Evolutionary conservation across 225 moss, liverwort and hornwort genomes (phyloP), one percentile per base, ranked within the genome.

Genomic region (Physcomitrellopsis africana): DNA sequence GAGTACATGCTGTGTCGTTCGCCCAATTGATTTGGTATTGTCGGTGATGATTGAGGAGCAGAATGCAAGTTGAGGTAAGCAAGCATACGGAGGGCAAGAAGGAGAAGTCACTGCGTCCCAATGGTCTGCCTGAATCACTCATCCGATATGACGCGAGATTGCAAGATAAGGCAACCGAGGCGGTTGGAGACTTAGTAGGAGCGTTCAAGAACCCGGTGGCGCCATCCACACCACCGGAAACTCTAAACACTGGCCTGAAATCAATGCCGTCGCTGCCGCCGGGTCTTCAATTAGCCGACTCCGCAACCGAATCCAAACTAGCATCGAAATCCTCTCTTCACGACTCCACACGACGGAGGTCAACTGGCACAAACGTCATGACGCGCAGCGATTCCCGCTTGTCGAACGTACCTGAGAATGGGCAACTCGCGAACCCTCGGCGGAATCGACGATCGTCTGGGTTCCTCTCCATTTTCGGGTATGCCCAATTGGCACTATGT

Each of bases 1-100:
- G 32, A 4, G 2, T 37, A 0, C 32, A 37, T 37, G 1, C 32
- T 37, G 32, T 5, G 1, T 37, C 1, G 32, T 37, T 37, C 32
- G 4, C 32, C 7, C 32, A 37, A 37, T 11, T 12, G 7, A 37
- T 73, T 37, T 47, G 15, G 8, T 63, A 15, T 24, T 37, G 55
- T 53, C 42, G 41, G 9, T 67, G 23, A 43, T 49, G 7, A 57
- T 60, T 77, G 65, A 62, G 10, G 75, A 77, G 67, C 85, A 95
- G 95, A 79, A 96, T 96, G 96, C 96, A 96, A 81, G 96, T 96
- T 81, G 96, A 96, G 79, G 96, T 96, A 75, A 96, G 96, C 89
- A 96, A 96, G 80, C 94, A 94, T 72, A 96, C 96, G 14, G 96
- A 96, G 80, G 96, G 96, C 64, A 86, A 60, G 12, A 96, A 88